Evolutionary conservation across 2,329 filamentous ascomycete genomes (phyloP).

Genomic region (Pyrenophora tritici-repentis): DNA sequence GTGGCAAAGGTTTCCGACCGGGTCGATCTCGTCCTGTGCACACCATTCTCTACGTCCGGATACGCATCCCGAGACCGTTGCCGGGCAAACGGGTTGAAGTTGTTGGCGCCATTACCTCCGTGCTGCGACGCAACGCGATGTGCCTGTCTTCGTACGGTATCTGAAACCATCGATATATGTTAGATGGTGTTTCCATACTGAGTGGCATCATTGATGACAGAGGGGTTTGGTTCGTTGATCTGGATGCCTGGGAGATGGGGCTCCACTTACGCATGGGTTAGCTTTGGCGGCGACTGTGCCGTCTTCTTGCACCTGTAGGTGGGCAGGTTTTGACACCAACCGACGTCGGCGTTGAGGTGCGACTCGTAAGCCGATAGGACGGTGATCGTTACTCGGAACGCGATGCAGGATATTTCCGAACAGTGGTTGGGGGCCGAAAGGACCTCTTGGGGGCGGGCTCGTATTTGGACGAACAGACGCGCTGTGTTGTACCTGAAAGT

Average conservation of each 20-base stretch:
- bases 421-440: conserved; percentile 15
- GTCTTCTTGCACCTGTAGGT: conserved; percentile 14
- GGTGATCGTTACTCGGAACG: conserved; percentile 1
- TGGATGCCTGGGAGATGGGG: conserved; percentile 14
- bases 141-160: conserved; percentile 44
- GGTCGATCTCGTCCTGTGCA: conserved; percentile 28
- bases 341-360: conserved; percentile 3
- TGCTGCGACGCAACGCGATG: conserved; percentile 42
- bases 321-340: conserved; percentile 2
- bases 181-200: conserved; percentile 9
- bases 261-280: conserved; percentile 34
- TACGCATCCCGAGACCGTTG: conserved; percentile 29
- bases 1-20: conserved; percentile 31
- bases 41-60: conserved; percentile 37
- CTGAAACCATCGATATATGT: conserved; percentile 27
- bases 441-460: conserved; percentile 1
- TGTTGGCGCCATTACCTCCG: conserved; percentile 27
- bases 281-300: conserved; percentile 22
- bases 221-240: neutral
- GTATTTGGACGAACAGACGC: conserved; percentile 20
- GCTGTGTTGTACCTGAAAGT: conserved; percentile 10
- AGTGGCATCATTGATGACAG: neutral
- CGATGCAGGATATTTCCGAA: conserved; percentile 10
- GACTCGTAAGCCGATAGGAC: neutral
- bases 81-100: conserved; percentile 45